These are phyloP conservation scores for Medicago arabica DNA, from an alignment of 306 rosid species.

Conservation along the genomic window DNA sequence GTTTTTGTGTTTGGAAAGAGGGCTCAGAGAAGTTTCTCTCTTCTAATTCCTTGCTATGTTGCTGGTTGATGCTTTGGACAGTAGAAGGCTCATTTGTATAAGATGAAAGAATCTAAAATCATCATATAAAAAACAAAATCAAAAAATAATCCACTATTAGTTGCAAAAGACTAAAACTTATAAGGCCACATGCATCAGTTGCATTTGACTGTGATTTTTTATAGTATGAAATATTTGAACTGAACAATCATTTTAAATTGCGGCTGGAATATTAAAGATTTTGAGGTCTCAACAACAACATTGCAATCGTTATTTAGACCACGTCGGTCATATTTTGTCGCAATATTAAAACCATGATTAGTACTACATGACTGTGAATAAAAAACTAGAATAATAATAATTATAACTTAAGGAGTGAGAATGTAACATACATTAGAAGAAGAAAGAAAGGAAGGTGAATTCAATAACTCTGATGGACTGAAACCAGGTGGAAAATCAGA, in stretches of 20 bases:
- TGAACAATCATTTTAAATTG: background rate
- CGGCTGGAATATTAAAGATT: background rate
- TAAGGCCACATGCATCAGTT: background rate
- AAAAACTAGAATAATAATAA: background rate
- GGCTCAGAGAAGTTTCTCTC: conserved; percentile 52
- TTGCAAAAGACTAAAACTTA: too few relatives aligned
- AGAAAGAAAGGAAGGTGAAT: conserved; percentile 58
- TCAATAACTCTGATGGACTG: conserved; percentile 27
- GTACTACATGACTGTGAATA: background rate
- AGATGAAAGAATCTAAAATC: conserved; percentile 62
- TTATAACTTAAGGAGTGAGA: background rate
- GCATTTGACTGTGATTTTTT: background rate
- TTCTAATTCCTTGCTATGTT: conserved; percentile 43
- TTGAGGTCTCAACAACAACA: background rate
- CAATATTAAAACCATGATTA: background rate
- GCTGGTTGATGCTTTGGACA: conserved; percentile 44
- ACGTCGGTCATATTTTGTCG: background rate
- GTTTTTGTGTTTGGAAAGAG: conserved; percentile 60
- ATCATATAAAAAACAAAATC: background rate
- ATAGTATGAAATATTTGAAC: background rate
- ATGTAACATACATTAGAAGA: conserved; percentile 57
- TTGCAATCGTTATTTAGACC: background rate
- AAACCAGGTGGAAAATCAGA: conserved; percentile 49
- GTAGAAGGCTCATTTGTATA: conserved; percentile 58
- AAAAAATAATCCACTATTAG: conserved; percentile 11